phyloP scores from a whole-genome alignment of 306 rosid species.

The Lupinus albus region DNA sequence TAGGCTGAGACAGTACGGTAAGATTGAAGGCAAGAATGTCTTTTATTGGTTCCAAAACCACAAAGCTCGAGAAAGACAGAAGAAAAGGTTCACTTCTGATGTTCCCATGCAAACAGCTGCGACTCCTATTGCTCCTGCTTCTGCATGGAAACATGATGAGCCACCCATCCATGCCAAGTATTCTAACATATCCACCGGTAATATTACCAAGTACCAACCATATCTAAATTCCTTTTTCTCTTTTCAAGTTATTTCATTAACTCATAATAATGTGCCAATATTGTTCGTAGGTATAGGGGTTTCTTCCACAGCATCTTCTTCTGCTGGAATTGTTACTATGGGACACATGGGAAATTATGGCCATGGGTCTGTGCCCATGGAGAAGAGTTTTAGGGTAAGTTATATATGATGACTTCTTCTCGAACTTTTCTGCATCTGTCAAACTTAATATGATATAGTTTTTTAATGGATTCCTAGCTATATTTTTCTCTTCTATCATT shows the following conservation, averaged over 20 bases:
- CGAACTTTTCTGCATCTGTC: neutral
- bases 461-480: neutral
- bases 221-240: no score
- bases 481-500: neutral
- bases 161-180: conserved; percentile 48
- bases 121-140: neutral
- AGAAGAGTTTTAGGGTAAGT: conserved; percentile 87
- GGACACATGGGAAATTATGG: conserved; percentile 76
- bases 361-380: conserved; percentile 72
- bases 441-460: no score
- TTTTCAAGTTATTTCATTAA: neutral
- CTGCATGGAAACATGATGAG: conserved; percentile 58
- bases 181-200: conserved; percentile 58
- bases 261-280: neutral
- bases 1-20: conserved; percentile 85
- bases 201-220: neutral
- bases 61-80: conserved; percentile 97
- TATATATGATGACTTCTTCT: neutral
- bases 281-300: conserved; percentile 43
- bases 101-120: conserved; percentile 44
- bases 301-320: conserved; percentile 55
- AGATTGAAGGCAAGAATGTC: conserved; percentile 95
- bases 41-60: conserved; percentile 97
- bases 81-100: conserved; percentile 73
- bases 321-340: conserved; percentile 56